These are phyloP conservation scores for Oldenlandia corymbosa DNA, from an alignment of 257 asterid genomes.

Conservation along the genomic window DNA sequence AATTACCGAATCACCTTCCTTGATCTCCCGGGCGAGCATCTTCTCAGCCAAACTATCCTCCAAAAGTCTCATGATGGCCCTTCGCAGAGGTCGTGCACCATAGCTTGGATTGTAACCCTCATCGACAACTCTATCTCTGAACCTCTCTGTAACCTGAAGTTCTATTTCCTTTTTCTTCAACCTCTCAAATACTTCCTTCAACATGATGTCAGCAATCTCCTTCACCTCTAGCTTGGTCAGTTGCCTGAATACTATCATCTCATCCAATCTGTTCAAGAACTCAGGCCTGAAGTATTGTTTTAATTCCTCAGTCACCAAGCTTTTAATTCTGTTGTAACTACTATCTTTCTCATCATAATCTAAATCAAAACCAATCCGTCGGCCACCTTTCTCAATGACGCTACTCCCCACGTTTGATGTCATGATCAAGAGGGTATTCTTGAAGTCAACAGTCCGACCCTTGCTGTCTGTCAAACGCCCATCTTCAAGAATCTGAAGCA, in stretches of 20 bases:
- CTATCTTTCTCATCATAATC: constrained; percentile 45
- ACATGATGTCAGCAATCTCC: constrained; percentile 47
- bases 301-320: constrained; percentile 33
- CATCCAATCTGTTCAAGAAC: constrained; percentile 55
- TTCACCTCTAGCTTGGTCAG: constrained; percentile 41
- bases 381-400: constrained; percentile 35
- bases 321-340: constrained; percentile 35
- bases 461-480: constrained; percentile 55
- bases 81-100: constrained; percentile 57
- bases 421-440: constrained; percentile 48
- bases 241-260: constrained; percentile 49
- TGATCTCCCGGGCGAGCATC: constrained; percentile 40
- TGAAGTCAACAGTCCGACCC: constrained; percentile 56
- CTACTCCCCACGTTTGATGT: constrained; percentile 64
- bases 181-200: constrained; percentile 41
- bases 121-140: constrained; percentile 41
- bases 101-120: constrained; percentile 51
- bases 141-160: constrained; percentile 36
- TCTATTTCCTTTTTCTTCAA: constrained; percentile 30
- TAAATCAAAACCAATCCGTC: constrained; percentile 41
- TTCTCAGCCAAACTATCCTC: constrained; percentile 62
- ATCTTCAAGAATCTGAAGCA: constrained; percentile 64
- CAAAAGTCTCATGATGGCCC: constrained; percentile 50
- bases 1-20: constrained; percentile 32
- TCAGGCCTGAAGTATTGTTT: constrained; percentile 55